Percentiles rank a stretch among this genome's conserved stretches.
Evolutionary conservation across 371 early-diverging fungal genomes (phyloP).

Genomic region (Umbelopsis sp.): DNA sequence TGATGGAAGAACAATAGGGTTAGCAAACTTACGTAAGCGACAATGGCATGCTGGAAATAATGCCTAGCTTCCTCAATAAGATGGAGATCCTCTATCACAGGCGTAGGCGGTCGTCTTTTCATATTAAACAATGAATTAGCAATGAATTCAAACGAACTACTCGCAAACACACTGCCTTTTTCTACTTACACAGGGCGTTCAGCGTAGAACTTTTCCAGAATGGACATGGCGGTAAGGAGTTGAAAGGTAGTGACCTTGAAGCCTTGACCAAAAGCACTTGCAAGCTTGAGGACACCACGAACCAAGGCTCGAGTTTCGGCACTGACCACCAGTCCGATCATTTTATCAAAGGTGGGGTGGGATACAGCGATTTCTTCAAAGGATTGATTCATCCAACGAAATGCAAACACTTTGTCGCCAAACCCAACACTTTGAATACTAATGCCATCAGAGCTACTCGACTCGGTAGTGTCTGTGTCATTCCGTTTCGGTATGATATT

Average conservation of each 20-base stretch:
- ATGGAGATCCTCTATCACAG: conserved; percentile 41
- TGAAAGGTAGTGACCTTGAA: conserved; percentile 74
- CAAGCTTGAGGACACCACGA: conserved; percentile 52
- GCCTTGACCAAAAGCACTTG: conserved; percentile 70
- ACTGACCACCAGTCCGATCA: conserved; percentile 58
- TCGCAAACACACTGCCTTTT: not conserved
- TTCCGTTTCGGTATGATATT: not conserved
- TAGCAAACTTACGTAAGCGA: conserved; percentile 46
- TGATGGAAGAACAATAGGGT: not conserved
- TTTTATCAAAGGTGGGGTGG: conserved; percentile 54
- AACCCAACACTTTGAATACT: conserved; percentile 52
- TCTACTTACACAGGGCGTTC: conserved; percentile 53
- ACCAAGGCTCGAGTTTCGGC: conserved; percentile 49
- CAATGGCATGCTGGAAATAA: conserved; percentile 51
- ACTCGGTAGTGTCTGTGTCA: conserved; percentile 8
- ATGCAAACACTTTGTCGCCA: conserved; percentile 55
- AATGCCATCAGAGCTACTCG: conserved; percentile 27
- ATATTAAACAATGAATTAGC: not conserved
- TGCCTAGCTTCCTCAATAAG: conserved; percentile 50
- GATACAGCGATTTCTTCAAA: conserved; percentile 56
- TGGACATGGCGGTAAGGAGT: conserved; percentile 67
- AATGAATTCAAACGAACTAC: not conserved
- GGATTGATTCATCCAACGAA: conserved; percentile 52
- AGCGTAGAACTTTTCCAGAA: conserved; percentile 64
- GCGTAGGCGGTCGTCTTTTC: conserved; percentile 48